Base-by-base conservation (phyloP, 2,329 filamentous ascomycete species). In the Nannizziopsis arthrosporioides region DNA sequence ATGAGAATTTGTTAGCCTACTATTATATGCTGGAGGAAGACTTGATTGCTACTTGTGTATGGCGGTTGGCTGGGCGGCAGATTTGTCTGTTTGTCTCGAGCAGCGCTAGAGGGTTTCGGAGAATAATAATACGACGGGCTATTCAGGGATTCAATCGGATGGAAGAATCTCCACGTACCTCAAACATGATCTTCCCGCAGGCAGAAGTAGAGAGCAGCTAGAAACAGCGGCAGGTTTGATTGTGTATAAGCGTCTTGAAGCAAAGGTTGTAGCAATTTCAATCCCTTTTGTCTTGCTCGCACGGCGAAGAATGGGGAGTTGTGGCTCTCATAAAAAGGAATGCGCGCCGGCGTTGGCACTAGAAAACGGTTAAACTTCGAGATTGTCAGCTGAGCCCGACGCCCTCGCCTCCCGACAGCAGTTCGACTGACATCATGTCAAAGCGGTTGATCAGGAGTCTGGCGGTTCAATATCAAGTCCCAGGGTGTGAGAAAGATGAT, bases 131-230 rank as follows among this genome's bases (percentile, higher is more conserved):
- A 27, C 22, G 22, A 27, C 22, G 7, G 22, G 22, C 22, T 27
- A 27, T 27, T 27, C 22, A 27, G 22, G 22, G 22, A 27, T 27
- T 35, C 30, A 27, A 32, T 10, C 12, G 11, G 18, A 12, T 8
- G 19, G 27, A 12, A 19, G 15, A n/a, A 8, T 30, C 7, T 17
- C 30, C n/a, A 38, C 45, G 30, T 30, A 47, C 45, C 17, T 47
- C 45, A 30, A 47, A 47, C 45, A 47, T 47, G 39, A 42, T 41
- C 14, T 9, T 27, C 22, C 22, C 38, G 5, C 14, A 41, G 7
- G 11, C 34, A 15, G 15, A 36, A 15, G 11, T 36, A 10, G 15
- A 36, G 3, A 36, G 34, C 34, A 36, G 9, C 34, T 12, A 36
- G 34, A 12, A 36, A 15, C 12, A 15, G 34, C 11, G 11, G 9